Base-by-base conservation (phyloP, 257 asterid species). In the Osmanthus fragrans region DNA sequence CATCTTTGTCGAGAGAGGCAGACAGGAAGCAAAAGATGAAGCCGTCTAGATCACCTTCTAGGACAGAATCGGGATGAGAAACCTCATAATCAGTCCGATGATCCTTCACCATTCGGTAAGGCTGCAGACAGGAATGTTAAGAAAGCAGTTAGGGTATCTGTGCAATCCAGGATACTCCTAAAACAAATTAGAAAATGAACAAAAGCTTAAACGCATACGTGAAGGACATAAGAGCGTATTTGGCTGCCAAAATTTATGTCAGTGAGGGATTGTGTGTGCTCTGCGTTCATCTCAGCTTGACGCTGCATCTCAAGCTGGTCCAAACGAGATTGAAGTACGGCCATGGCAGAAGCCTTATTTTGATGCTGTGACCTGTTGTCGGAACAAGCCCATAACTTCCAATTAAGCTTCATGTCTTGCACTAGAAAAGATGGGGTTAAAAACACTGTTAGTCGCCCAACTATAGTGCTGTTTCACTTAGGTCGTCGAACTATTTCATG, bases 91-190 rank as follows among this genome's bases (percentile, higher is more conserved):
- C 90, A 1, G 98, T 96, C 76, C 99, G 88, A 72, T 90, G 97
- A 88, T 96, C 98, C 89, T 93, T 96, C 74, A 93, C 99, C 99
- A 93, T 90, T 84, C 96, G 89, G 75, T 96, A 93, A n/a, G 99
- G 99, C 98, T 93, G 92, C 88, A 67, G 42, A 75, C 9, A 2
- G 30, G 2, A 78, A 68, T 0, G 8, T 12, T 45, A 19, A 27
- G 51, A 77, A 25, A 42, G 45, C 23, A n/a, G 76, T 77, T 72
- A 77, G 75, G 25, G 58, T 5, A 36, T 18, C 12, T 32, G 30
- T 51, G 33, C 32, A 54, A 33, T 16, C 23, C 6, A 1, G 2
- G 49, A 34, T 36, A 21, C 70, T 23, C 18, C 16, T 19, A 40
- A 76, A 32, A 34, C 71, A 29, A n/a, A 30, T 64, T 37, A 3